phyloP scores from a whole-genome alignment of 495 filamentous ascomycete genomes.

The Talaromyces adpressus region DNA sequence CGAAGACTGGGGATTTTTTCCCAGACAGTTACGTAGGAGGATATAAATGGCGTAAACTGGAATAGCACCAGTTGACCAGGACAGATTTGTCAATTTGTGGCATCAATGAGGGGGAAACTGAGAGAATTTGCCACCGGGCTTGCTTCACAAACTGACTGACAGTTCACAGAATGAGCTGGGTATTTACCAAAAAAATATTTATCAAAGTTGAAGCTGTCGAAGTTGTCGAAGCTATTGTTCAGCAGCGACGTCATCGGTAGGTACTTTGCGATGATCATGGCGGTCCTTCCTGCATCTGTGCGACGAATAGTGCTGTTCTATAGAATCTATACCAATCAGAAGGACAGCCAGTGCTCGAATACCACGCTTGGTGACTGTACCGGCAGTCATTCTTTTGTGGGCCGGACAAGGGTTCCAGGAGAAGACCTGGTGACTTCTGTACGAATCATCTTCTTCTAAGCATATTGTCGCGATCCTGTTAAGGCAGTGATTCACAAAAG shows the following conservation, averaged over 20 bases:
- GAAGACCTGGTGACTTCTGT: not conserved
- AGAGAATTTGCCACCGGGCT: not conserved
- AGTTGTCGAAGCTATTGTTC: not conserved
- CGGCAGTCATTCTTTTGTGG: not conserved
- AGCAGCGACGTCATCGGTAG: not conserved
- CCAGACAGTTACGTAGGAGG: not conserved
- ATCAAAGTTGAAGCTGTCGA: not conserved
- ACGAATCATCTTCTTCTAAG: not conserved
- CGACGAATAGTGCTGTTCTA: not conserved
- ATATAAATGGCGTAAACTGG: not conserved
- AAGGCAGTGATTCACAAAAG: not conserved
- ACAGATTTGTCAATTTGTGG: not conserved
- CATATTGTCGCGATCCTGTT: not conserved
- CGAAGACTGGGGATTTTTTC: not conserved
- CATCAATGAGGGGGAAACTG: not conserved
- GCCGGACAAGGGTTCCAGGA: not conserved
- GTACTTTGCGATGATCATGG: not conserved
- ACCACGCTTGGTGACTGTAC: not conserved
- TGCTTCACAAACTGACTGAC: not conserved
- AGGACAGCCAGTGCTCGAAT: not conserved
- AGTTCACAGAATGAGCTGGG: not conserved
- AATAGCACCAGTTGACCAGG: too few relatives aligned
- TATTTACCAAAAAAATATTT: not conserved
- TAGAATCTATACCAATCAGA: not conserved
- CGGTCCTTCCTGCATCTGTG: not conserved